These are phyloP conservation scores for Pseudogymnoascus sp. DNA, from an alignment of 2,329 filamentous ascomycete species.

Conservation along the genomic window DNA sequence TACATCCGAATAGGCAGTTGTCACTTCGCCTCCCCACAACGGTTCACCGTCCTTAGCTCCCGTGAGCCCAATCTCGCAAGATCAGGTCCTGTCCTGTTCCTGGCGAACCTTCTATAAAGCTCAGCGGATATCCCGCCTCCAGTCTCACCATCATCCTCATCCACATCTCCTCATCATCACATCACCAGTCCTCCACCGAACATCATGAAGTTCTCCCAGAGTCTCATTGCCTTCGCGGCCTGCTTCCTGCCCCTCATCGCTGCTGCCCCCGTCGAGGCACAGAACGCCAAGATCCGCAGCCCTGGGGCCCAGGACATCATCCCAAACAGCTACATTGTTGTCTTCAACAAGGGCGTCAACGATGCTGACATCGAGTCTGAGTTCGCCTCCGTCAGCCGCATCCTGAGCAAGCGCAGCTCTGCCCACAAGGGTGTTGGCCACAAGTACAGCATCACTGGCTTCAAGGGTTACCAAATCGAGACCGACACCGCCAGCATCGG, in stretches of 20 bases:
- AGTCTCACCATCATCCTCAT: not conserved
- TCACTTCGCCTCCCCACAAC: not conserved
- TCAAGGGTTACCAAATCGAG: conserved; percentile 24
- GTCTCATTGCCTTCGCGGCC: conserved; percentile 21
- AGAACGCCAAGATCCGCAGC: conserved; percentile 35
- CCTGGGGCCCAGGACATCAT: conserved; percentile 41
- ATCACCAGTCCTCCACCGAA: not conserved
- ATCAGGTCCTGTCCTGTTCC: not conserved
- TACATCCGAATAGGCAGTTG: conserved; percentile 6
- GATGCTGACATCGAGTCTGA: conserved; percentile 42
- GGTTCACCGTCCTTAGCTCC: not conserved
- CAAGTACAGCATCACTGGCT: conserved; percentile 20
- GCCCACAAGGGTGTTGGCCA: conserved; percentile 25
- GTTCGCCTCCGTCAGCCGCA: conserved; percentile 39
- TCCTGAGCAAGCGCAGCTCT: conserved; percentile 50
- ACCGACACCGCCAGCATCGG: conserved; percentile 23
- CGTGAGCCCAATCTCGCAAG: not conserved
- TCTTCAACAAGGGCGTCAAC: conserved; percentile 50
- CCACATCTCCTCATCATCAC: not conserved
- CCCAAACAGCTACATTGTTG: conserved; percentile 54
- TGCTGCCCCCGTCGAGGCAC: conserved; percentile 18
- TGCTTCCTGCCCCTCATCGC: conserved; percentile 21
- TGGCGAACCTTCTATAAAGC: not conserved
- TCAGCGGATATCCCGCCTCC: not conserved
- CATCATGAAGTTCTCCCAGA: conserved; percentile 8